These are phyloP conservation scores for Cutaneotrichosporon cavernicola DNA, from an alignment of 1,284 basidiomycete genomes.

Conservation along the genomic window DNA sequence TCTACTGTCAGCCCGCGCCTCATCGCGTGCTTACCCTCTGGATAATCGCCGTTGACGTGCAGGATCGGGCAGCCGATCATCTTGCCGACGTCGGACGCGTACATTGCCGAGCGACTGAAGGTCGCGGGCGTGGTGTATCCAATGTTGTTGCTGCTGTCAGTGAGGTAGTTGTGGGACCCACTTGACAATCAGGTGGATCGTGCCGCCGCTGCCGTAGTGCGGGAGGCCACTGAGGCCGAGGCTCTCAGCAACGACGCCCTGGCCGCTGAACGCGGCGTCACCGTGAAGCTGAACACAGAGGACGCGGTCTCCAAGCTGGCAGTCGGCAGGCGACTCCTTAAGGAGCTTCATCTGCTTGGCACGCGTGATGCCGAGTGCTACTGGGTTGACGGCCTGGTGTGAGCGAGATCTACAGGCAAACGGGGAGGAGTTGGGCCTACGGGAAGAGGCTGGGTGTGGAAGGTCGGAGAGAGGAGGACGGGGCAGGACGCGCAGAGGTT, in stretches of 20 bases:
- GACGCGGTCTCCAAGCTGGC: constrained; percentile 76
- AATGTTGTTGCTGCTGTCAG: constrained; percentile 59
- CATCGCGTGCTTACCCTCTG: constrained; percentile 63
- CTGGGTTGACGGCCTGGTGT: constrained; percentile 69
- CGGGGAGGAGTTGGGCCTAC: too few relatives aligned
- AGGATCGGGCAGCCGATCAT: constrained; percentile 83
- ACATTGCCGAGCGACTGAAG: constrained; percentile 74
- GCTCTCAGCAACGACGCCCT: constrained; percentile 84
- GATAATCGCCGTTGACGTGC: constrained; percentile 88
- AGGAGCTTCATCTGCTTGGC: constrained; percentile 85
- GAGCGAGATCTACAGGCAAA: not conserved
- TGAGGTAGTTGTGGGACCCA: constrained; percentile 53
- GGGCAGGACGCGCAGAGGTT: too few relatives aligned
- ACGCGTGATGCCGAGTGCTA: constrained; percentile 82
- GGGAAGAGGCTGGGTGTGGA: too few relatives aligned
- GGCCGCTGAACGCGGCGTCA: constrained; percentile 83
- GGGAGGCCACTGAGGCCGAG: constrained; percentile 79
- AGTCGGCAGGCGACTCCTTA: constrained; percentile 62
- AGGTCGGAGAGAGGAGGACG: too few relatives aligned
- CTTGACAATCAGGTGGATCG: constrained; percentile 88
- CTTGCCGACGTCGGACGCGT: constrained; percentile 85
- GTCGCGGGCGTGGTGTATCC: constrained; percentile 86
- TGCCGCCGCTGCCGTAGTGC: constrained; percentile 84
- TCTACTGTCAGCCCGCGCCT: constrained; percentile 55
- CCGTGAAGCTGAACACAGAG: constrained; percentile 87